phyloP scores from a whole-genome alignment of 2,329 filamentous ascomycete genomes.

The Huntiella savannae region DNA sequence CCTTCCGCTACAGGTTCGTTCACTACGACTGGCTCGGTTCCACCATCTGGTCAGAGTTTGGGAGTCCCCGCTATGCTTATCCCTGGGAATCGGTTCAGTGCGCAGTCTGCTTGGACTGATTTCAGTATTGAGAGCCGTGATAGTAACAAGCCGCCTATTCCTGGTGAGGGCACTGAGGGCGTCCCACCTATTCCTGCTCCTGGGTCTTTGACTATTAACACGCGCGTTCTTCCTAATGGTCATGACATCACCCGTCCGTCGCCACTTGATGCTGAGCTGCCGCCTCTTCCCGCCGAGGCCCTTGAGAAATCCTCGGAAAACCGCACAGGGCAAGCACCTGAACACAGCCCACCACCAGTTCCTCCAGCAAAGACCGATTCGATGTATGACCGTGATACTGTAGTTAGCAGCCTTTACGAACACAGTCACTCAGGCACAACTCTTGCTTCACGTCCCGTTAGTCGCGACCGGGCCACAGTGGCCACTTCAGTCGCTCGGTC shows the following conservation, averaged over 20 bases:
- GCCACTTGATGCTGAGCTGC: conserved; percentile 11
- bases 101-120: conserved; percentile 42
- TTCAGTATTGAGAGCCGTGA: conserved; percentile 33
- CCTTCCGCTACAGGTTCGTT: conserved; percentile 13
- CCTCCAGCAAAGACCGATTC: conserved; percentile 19
- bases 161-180: neutral
- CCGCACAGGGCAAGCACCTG: conserved; percentile 17
- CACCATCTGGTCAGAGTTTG: conserved; percentile 24
- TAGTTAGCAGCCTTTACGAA: conserved; percentile 11
- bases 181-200: too few species aligned
- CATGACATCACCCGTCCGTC: neutral
- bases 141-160: conserved; percentile 10
- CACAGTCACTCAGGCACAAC: conserved; percentile 22
- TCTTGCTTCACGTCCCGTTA: conserved; percentile 26
- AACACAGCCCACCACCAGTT: conserved; percentile 32
- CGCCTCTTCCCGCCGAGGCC: conserved; percentile 6
- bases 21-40: conserved; percentile 9
- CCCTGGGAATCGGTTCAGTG: conserved; percentile 29
- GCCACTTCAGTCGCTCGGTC: conserved; percentile 10
- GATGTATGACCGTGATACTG: conserved; percentile 8
- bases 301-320: neutral
- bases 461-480: conserved; percentile 19
- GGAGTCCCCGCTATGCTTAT: conserved; percentile 26
- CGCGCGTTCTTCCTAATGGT: neutral
- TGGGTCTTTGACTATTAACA: conserved; percentile 8